Percentiles rank a stretch among this genome's conserved stretches.
Evolutionary conservation across 768 basidiomycete genomes (phyloP).

Genomic region (Coprinopsis cinerea): DNA sequence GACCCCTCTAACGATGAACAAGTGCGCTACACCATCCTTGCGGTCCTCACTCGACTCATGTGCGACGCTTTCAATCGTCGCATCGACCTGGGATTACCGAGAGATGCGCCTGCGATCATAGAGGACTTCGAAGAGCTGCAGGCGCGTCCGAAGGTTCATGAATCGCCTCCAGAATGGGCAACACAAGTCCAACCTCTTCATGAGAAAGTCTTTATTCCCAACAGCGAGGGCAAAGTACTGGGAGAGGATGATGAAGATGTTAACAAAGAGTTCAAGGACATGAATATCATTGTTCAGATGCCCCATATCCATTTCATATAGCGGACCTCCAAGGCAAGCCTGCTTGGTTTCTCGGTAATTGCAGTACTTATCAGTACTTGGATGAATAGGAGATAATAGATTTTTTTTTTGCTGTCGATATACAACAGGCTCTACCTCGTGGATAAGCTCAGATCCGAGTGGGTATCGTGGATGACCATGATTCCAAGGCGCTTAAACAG

Average conservation of each 20-base stretch:
- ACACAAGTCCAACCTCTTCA: conserved; percentile 14
- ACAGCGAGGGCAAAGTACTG: conserved; percentile 6
- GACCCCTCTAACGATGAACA: conserved; percentile 13
- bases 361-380: no score
- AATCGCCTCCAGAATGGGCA: conserved; percentile 23
- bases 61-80: conserved; percentile 23
- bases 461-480: no score
- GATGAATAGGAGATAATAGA: no score
- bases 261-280: conserved; percentile 6
- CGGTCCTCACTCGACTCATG: conserved; percentile 23
- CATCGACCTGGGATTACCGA: conserved; percentile 24
- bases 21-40: conserved; percentile 21
- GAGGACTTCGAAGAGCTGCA: conserved; percentile 25
- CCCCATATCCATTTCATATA: conserved; percentile 1
- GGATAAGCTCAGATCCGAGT: no score
- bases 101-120: conserved; percentile 27
- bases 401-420: no score
- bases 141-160: conserved; percentile 22
- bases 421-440: no score
- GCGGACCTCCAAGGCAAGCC: no score
- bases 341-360: no score
- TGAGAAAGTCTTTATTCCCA: conserved; percentile 16
- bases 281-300: conserved; percentile 1
- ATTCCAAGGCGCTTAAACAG: no score
- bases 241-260: conserved; percentile 1